These are phyloP conservation scores for Arthrinium puccinioides DNA, from an alignment of 2,329 filamentous ascomycete species.

Conservation along the genomic window DNA sequence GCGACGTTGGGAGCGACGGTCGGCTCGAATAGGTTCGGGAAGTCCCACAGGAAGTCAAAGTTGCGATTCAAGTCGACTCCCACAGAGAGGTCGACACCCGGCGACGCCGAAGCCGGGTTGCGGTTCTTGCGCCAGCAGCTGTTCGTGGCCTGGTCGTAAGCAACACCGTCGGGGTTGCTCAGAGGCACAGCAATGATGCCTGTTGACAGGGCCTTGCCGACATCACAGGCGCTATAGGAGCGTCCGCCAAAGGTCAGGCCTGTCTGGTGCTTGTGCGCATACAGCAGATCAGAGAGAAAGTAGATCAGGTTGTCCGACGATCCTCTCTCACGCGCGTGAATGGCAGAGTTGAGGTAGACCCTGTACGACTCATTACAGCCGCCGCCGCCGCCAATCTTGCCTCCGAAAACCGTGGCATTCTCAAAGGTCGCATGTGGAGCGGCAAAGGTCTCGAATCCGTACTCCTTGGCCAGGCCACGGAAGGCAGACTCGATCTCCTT, in stretches of 20 bases:
- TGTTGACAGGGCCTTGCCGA: slow-evolving; percentile 39
- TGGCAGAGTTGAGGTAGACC: slow-evolving; percentile 44
- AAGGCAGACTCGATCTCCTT: slow-evolving; percentile 32
- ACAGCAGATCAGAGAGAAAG: slow-evolving; percentile 49
- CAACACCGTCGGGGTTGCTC: slow-evolving; percentile 45
- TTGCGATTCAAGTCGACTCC: slow-evolving; percentile 51
- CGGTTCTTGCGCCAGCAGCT: slow-evolving; percentile 51
- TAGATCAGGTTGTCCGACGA: slow-evolving; percentile 49
- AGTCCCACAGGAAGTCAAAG: slow-evolving; percentile 52
- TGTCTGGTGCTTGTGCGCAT: slow-evolving; percentile 38
- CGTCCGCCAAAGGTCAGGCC: slow-evolving; percentile 45
- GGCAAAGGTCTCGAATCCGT: slow-evolving; percentile 29
- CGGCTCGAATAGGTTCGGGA: slow-evolving; percentile 31
- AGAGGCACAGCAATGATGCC: slow-evolving; percentile 47
- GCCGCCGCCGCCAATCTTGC: slow-evolving; percentile 33
- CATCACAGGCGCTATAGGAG: slow-evolving; percentile 42
- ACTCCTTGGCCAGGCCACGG: slow-evolving; percentile 29
- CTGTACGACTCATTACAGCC: slow-evolving; percentile 34
- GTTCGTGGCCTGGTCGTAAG: slow-evolving; percentile 40
- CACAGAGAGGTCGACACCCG: slow-evolving; percentile 20
- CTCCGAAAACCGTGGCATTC: slow-evolving; percentile 28
- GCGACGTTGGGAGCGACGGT: slow-evolving; percentile 29
- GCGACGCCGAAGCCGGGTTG: slow-evolving; percentile 31
- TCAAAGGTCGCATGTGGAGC: slow-evolving; percentile 35
- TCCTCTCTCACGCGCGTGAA: slow-evolving; percentile 52